Evolutionary conservation across 2,329 filamentous ascomycete species (phyloP), one percentile per base, ranked within the genome.

Genomic region (Karstenula rhodostoma): DNA sequence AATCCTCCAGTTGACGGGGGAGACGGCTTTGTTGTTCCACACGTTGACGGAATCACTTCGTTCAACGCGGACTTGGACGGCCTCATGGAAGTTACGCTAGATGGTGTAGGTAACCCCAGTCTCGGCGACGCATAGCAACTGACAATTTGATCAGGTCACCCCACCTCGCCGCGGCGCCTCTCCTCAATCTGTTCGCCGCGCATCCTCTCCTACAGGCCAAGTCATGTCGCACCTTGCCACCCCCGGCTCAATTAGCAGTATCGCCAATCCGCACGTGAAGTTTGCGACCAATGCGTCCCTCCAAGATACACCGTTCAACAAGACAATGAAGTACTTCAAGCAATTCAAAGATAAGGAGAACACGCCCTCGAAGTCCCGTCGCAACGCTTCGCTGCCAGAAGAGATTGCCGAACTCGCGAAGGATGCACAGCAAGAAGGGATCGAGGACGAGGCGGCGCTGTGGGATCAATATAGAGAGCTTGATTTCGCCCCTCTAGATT

Each of bases 401-500:
- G 67, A 71, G 40, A 65, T 71, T 42, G 58, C 60, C 3, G 58
- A 71, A 25, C 27, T 71, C 5, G 59, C 60, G 1, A 58, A 55
- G 22, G 64, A 66, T 10, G 60, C 60, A 0, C 56, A 54, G 23
- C 59, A 65, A 27, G 58, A 52, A 15, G 51, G 44, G 6, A 29
- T 50, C 19, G 51, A 49, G 3, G 35, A 44, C 3, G 48, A 42
- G 3, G 32, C 27, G 17, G 47, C 35, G 13, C 17, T 44, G 47
- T 52, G 40, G 56, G 40, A 53, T 19, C 37, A 33, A 12, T 71
- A 66, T 48, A 47, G 65, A 1, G 62, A 70, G 19, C 54, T 67
- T 15, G 69, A 71, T 57, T 65, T 73, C 19, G 64, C 66, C 6
- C 69, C 68, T 1, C 37, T 71, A 35, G 68, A 72, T 25, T 59